These are phyloP conservation scores for Chimonanthus salicifolius DNA, from an alignment of 164 flowering plant species.

Conservation along the genomic window DNA sequence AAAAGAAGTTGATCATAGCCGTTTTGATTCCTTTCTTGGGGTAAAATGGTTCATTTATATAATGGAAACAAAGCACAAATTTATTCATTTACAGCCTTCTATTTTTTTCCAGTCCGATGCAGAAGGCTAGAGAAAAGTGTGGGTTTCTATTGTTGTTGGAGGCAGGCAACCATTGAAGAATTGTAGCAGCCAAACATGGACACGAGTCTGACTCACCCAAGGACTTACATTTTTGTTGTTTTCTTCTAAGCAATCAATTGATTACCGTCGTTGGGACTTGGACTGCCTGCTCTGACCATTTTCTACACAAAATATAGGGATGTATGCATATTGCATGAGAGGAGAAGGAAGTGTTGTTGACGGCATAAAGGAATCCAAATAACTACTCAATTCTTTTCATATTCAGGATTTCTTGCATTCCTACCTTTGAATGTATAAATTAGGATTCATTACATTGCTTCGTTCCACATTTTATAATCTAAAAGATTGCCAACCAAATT, in stretches of 20 bases:
- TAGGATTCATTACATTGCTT: too few relatives aligned
- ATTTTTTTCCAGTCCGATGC: not conserved
- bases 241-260: conserved; percentile 3
- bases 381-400: not conserved
- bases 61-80: not conserved
- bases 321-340: not conserved
- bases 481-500: too few relatives aligned
- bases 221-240: conserved; percentile 1
- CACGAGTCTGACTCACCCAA: conserved; percentile 8
- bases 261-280: conserved; percentile 7
- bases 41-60: conserved; percentile 5
- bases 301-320: not conserved
- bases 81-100: not conserved
- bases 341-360: not conserved
- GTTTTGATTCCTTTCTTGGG: not conserved
- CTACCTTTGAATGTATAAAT: not conserved
- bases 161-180: not conserved
- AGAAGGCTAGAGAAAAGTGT: conserved; percentile 3
- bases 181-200: conserved; percentile 18
- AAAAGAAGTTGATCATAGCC: conserved; percentile 1
- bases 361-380: not conserved
- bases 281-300: not conserved
- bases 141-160: conserved; percentile 4
- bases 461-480: too few relatives aligned
- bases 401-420: not conserved